Evolutionary conservation across 495 filamentous ascomycete species (phyloP).

Genomic region (Aspergillus hancockii): DNA sequence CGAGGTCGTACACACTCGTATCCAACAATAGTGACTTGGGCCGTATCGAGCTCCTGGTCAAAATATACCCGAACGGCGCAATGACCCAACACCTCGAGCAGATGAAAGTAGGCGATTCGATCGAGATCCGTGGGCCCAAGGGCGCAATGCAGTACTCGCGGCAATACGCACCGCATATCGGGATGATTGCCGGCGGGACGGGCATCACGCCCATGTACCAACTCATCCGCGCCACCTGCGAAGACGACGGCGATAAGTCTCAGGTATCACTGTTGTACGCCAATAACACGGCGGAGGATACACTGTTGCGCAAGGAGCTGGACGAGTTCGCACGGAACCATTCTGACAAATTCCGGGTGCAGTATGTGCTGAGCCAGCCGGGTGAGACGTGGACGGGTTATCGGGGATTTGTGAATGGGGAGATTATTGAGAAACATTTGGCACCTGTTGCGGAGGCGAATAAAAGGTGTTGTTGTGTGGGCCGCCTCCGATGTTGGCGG

Average conservation of each 20-base stretch:
- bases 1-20: slow-evolving; percentile 44
- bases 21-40: slow-evolving; percentile 46
- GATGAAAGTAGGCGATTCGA: slow-evolving; percentile 39
- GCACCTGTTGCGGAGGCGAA: slow-evolving; percentile 11
- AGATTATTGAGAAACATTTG: slow-evolving; percentile 22
- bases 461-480: slow-evolving; percentile 36
- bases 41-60: slow-evolving; percentile 40
- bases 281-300: slow-evolving; percentile 41
- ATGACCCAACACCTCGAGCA: slow-evolving; percentile 42
- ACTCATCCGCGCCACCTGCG: slow-evolving; percentile 52
- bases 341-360: slow-evolving; percentile 41
- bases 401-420: slow-evolving; percentile 23
- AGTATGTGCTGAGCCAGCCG: slow-evolving; percentile 43
- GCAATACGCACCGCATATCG: slow-evolving; percentile 35
- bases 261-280: slow-evolving; percentile 48
- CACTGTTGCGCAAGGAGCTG: slow-evolving; percentile 44
- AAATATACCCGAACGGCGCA: slow-evolving; percentile 40
- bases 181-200: slow-evolving; percentile 54
- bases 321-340: slow-evolving; percentile 43
- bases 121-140: slow-evolving; percentile 51
- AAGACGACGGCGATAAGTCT: slow-evolving; percentile 47
- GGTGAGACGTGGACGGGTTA: slow-evolving; percentile 22
- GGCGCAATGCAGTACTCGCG: slow-evolving; percentile 48
- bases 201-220: slow-evolving; percentile 62
- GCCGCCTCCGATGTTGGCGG: slow-evolving; percentile 34